Evolutionary conservation across 306 rosid species (phyloP).

Genomic region (Senna tora): DNA sequence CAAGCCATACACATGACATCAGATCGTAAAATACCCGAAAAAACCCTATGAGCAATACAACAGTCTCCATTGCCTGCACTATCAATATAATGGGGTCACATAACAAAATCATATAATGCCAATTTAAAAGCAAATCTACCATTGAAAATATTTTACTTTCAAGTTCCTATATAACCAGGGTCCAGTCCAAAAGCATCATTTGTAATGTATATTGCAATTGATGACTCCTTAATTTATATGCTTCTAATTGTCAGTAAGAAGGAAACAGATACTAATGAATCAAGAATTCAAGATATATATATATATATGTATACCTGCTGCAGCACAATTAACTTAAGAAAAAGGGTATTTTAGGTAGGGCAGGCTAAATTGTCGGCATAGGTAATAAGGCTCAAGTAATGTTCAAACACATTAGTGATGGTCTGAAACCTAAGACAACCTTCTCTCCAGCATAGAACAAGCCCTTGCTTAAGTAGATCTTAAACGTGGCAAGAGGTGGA

Average conservation of each 20-base stretch:
- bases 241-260: conserved; percentile 9
- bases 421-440: conserved; percentile 49
- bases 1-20: conserved; percentile 96
- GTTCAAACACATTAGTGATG: conserved; percentile 12
- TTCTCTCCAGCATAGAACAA: conserved; percentile 36
- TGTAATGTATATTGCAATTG: conserved; percentile 8
- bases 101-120: conserved; percentile 24
- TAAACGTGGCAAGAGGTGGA: conserved; percentile 51
- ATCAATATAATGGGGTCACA: conserved; percentile 40
- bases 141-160: conserved; percentile 26
- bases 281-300: conserved; percentile 21
- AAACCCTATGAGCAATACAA: conserved; percentile 89
- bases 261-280: not conserved
- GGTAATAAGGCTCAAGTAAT: conserved; percentile 13
- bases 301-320: conserved; percentile 7
- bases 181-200: conserved; percentile 30
- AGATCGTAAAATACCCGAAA: conserved; percentile 88
- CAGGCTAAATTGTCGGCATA: conserved; percentile 18
- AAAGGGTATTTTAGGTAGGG: conserved; percentile 2
- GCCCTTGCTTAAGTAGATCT: conserved; percentile 39
- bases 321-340: not conserved
- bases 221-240: not conserved
- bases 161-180: not conserved
- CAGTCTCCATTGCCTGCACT: conserved; percentile 89
- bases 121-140: conserved; percentile 21